Conservation (phyloP, 2,329 filamentous ascomycete species). For the Cercospora canescens region DNA sequence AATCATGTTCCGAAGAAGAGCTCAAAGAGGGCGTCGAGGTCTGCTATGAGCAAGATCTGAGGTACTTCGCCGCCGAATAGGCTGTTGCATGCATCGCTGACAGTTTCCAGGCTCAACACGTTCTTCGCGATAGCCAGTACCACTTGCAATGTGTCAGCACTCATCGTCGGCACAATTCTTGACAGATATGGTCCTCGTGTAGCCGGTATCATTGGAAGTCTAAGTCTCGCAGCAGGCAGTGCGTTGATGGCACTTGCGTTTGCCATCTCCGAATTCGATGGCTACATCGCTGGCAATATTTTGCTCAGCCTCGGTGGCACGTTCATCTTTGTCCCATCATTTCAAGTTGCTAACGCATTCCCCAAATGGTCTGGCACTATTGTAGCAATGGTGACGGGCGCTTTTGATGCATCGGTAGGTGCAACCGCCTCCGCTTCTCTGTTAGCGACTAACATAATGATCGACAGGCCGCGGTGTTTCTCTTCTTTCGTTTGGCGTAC, state of each 20-base stretch:
- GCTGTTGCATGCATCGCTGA: background rate
- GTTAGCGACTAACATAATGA: background rate
- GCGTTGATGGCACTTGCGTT: conserved; percentile 69
- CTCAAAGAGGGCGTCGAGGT: conserved; percentile 49
- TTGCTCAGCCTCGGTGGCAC: conserved; percentile 51
- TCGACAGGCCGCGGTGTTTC: conserved; percentile 45
- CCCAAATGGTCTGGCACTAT: conserved; percentile 51
- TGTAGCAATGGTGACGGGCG: conserved; percentile 50
- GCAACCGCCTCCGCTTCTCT: background rate
- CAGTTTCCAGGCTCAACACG: conserved; percentile 63
- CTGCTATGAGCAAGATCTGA: conserved; percentile 59
- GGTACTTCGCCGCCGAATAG: conserved; percentile 23
- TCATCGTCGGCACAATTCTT: conserved; percentile 81
- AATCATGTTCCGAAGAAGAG: conserved; percentile 60
- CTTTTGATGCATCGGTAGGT: conserved; percentile 47
- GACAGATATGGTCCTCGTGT: conserved; percentile 79
- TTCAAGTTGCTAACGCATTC: conserved; percentile 53
- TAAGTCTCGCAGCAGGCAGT: conserved; percentile 68
- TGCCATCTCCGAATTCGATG: conserved; percentile 67
- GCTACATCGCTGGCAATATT: conserved; percentile 51
- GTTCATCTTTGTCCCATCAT: conserved; percentile 53
- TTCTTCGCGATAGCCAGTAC: conserved; percentile 93
- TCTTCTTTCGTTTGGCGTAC: conserved; percentile 51
- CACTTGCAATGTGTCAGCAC: conserved; percentile 79
- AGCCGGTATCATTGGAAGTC: conserved; percentile 68